Evolutionary conservation across 2,329 filamentous ascomycete species (phyloP).

Genomic region (Ophiosphaerella narmari): DNA sequence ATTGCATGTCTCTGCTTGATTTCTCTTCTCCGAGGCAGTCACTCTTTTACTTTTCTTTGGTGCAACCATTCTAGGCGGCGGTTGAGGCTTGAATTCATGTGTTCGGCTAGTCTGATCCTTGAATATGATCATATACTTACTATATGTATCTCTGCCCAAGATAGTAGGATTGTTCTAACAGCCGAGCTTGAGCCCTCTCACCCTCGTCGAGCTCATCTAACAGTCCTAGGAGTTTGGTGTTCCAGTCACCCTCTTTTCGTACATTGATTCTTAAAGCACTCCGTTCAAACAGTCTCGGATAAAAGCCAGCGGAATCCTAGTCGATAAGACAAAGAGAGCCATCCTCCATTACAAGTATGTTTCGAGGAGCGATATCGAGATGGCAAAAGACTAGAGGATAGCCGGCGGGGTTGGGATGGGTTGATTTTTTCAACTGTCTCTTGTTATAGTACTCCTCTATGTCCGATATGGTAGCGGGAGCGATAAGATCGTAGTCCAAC

Average conservation of each 20-base stretch:
- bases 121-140: background rate
- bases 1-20: no score
- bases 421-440: background rate
- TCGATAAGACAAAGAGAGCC: constrained; percentile 13
- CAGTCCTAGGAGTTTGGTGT: background rate
- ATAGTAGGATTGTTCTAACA: constrained; percentile 4
- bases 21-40: no score
- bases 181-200: background rate
- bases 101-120: constrained; percentile 1
- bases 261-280: background rate
- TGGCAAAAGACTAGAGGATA: constrained; percentile 14
- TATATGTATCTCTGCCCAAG: constrained; percentile 5
- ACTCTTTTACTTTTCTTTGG: no score
- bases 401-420: background rate
- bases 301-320: constrained; percentile 14
- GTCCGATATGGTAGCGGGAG: constrained; percentile 4
- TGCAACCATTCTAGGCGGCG: no score
- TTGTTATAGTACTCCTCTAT: constrained; percentile 10
- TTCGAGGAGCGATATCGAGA: constrained; percentile 18
- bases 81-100: no score
- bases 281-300: constrained; percentile 12
- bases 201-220: background rate
- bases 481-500: constrained; percentile 2
- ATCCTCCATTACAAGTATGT: constrained; percentile 14
- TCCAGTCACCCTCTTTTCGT: constrained; percentile 2